phyloP scores from a whole-genome alignment of 2,329 filamentous ascomycete genomes.

The Calonectria leucothoes region DNA sequence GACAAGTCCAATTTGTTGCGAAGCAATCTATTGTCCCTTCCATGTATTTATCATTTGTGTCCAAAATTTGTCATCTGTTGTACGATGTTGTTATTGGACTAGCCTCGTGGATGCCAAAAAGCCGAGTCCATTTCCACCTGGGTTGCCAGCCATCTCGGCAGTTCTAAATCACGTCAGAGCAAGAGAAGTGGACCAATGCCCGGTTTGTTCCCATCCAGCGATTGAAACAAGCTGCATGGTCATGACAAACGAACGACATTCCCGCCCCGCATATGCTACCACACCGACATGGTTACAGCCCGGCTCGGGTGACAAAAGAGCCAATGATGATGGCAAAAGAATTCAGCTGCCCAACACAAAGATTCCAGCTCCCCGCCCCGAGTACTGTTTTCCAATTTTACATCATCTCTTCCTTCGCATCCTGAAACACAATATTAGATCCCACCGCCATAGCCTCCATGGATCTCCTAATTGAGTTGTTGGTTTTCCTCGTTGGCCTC shows the following conservation, averaged over 20 bases:
- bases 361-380: neutral
- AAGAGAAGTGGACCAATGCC: neutral
- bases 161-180: neutral
- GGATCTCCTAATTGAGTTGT: neutral
- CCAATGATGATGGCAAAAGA: neutral
- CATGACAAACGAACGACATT: neutral
- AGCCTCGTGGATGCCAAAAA: neutral
- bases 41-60: neutral
- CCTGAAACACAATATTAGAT: neutral
- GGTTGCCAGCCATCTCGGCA: too few species aligned
- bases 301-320: neutral
- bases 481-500: neutral
- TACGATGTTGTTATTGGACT: neutral
- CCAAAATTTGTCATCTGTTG: neutral
- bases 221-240: neutral
- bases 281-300: neutral
- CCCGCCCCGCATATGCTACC: neutral
- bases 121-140: too few species aligned
- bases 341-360: neutral
- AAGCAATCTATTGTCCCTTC: neutral
- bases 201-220: neutral
- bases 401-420: neutral
- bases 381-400: neutral
- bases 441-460: neutral
- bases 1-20: neutral